phyloP scores from a whole-genome alignment of 2,329 filamentous ascomycete genomes.

The Colletotrichum godetiae region DNA sequence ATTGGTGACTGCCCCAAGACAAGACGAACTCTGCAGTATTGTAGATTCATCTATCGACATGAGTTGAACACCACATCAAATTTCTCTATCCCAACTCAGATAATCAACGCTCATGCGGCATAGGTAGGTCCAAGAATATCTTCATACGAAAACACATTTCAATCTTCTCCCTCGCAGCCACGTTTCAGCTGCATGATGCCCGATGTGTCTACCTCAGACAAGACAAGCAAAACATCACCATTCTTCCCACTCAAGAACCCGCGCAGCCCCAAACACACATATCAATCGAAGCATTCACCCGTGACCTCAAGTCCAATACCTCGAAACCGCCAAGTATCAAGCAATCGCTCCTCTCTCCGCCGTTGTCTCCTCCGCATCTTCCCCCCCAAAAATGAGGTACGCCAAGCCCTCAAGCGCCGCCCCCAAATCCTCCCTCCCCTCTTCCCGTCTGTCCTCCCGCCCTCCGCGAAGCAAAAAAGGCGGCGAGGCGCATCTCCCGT shows the following conservation, averaged over 20 bases:
- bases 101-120: no score
- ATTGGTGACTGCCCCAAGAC: neutral
- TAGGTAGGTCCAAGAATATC: no score
- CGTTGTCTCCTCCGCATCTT: neutral
- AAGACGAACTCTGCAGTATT: neutral
- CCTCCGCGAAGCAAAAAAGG: neutral
- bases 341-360: no score
- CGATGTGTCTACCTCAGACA: no score
- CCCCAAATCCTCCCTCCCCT: neutral
- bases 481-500: neutral
- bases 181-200: no score
- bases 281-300: no score
- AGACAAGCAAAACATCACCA: no score
- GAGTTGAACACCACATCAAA: neutral
- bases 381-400: neutral
- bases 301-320: no score
- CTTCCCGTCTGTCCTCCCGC: neutral
- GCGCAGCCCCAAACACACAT: no score
- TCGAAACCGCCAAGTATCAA: neutral
- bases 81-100: neutral
- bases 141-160: no score
- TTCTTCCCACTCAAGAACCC: no score
- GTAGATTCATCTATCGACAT: neutral
- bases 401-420: conserved; percentile 5
- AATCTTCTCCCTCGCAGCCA: no score